A percentile compares a stretch with the other conserved stretches of the same genome.
phyloP scores from a whole-genome alignment of 225 moss, liverwort and hornwort genomes.

The Pseudoscleropodium purum region DNA sequence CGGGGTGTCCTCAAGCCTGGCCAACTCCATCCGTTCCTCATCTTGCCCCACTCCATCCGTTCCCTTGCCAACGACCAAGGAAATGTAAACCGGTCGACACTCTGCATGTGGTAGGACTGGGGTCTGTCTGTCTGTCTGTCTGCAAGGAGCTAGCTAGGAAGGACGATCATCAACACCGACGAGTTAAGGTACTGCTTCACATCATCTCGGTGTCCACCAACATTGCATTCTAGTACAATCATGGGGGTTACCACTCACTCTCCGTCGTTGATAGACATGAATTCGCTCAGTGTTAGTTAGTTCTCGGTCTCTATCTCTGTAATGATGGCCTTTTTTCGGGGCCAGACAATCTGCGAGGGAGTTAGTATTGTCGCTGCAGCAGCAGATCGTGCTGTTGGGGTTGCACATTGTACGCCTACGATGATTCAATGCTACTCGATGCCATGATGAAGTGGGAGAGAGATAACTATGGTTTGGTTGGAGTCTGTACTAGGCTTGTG shows the following conservation, averaged over 20 bases:
- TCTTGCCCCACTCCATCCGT: too few species aligned
- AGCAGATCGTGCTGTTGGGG: not conserved
- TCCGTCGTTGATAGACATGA: not conserved
- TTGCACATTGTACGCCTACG: conserved; percentile 1
- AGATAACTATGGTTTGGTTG: not conserved
- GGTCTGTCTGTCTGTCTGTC: not conserved
- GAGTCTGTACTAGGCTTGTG: not conserved
- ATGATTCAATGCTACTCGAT: not conserved
- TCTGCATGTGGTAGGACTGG: not conserved
- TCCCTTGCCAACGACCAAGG: not conserved
- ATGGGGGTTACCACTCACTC: not conserved
- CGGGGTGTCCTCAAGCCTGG: not conserved
- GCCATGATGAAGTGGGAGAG: not conserved
- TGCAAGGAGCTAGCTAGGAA: not conserved
- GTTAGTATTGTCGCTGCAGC: not conserved
- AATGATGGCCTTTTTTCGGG: not conserved
- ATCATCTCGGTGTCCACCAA: not conserved
- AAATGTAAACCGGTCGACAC: not conserved
- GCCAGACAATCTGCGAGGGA: not conserved
- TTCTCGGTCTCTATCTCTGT: not conserved
- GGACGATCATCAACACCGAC: not conserved
- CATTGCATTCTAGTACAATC: not conserved
- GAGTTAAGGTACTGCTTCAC: not conserved
- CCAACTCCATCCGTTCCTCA: too few species aligned
- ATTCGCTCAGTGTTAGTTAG: not conserved